A percentile compares a stretch with the other conserved stretches of the same genome.
Conservation (phyloP, 768 basidiomycete species). For the Lentinula edodes region DNA sequence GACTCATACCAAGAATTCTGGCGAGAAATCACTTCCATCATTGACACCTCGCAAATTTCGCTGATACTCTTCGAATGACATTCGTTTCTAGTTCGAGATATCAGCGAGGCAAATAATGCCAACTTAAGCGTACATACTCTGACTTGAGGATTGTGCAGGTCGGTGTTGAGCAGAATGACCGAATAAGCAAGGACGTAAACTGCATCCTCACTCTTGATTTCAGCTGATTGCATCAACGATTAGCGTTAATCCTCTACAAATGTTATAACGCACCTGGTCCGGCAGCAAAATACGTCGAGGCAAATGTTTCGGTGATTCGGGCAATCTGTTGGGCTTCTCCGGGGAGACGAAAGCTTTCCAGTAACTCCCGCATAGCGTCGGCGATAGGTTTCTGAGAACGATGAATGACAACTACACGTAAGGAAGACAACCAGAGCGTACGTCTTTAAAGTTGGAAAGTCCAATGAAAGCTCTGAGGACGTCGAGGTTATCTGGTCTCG, state of each 20-base stretch:
- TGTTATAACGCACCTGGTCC: slow-evolving; percentile 54
- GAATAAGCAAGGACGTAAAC: slow-evolving; percentile 93
- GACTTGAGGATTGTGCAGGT: slow-evolving; percentile 92
- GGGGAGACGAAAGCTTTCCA: slow-evolving; percentile 91
- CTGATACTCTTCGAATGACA: slow-evolving; percentile 93
- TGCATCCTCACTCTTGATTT: slow-evolving; percentile 87
- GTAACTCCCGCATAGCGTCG: slow-evolving; percentile 91
- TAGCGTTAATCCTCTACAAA: neutral
- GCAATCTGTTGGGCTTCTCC: slow-evolving; percentile 94
- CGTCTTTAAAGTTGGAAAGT: slow-evolving; percentile 85
- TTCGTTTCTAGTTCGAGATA: slow-evolving; percentile 68
- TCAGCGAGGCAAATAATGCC: slow-evolving; percentile 1
- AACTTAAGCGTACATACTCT: slow-evolving; percentile 43
- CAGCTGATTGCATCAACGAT: slow-evolving; percentile 40
- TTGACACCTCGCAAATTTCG: slow-evolving; percentile 93
- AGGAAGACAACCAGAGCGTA: slow-evolving; percentile 29
- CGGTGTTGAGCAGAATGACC: slow-evolving; percentile 97
- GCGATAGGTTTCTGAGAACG: slow-evolving; percentile 78
- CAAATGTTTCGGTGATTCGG: slow-evolving; percentile 93
- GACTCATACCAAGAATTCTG: slow-evolving; percentile 72
- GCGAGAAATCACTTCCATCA: slow-evolving; percentile 73
- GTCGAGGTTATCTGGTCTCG: slow-evolving; percentile 81
- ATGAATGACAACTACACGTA: neutral
- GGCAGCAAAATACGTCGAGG: slow-evolving; percentile 83
- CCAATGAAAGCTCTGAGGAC: slow-evolving; percentile 82